Conservation (phyloP, 495 filamentous ascomycete genomes). For the Beverwykella pulmonaria region DNA sequence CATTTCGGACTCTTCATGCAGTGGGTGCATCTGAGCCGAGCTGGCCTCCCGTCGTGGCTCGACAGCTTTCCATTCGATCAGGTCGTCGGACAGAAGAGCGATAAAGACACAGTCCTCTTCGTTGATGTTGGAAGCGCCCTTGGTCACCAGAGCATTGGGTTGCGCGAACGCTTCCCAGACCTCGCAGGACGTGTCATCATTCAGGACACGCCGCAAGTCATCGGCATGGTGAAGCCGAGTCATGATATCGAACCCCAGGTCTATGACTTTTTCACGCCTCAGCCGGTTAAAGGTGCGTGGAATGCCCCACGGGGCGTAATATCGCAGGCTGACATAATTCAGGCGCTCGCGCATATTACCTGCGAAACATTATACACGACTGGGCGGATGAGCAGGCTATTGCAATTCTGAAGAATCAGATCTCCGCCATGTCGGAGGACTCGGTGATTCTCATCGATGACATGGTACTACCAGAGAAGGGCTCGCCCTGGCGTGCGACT, state of each 20-base stretch:
- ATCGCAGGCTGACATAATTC: neutral
- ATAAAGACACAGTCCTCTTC: neutral
- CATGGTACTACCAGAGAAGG: neutral
- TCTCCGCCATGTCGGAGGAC: neutral
- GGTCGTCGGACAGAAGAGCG: too few species aligned
- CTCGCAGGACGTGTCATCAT: neutral
- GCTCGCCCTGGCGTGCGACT: neutral
- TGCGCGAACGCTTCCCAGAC: neutral
- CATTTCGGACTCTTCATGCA: too few species aligned
- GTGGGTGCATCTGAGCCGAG: too few species aligned
- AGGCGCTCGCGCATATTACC: neutral
- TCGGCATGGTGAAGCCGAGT: neutral
- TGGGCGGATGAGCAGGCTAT: neutral
- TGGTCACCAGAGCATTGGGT: neutral
- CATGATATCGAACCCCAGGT: neutral
- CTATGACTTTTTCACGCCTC: too few species aligned
- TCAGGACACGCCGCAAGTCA: neutral
- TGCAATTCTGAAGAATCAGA: neutral
- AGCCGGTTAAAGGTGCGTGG: conserved; percentile 4
- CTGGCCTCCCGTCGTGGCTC: too few species aligned
- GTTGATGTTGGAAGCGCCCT: conserved; percentile 5
- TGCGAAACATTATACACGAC: neutral
- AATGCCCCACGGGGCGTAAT: too few species aligned
- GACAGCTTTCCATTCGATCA: too few species aligned
- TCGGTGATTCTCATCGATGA: neutral